Evolutionary conservation across 2,329 filamentous ascomycete species (phyloP).

Genomic region (Sarocladium brachiariae): DNA sequence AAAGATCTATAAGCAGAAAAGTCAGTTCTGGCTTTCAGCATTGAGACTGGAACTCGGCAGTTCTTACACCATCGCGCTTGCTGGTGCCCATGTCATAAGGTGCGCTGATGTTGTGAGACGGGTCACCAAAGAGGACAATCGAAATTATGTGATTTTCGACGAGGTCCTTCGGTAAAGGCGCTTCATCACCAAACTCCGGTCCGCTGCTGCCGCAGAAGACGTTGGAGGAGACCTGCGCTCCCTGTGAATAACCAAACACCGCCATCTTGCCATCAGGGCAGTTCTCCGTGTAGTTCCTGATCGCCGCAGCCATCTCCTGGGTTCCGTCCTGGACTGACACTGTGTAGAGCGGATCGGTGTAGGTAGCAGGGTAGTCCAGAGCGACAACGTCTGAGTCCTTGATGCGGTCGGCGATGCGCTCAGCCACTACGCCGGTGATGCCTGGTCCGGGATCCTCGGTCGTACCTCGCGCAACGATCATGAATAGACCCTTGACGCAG

Average conservation of each 20-base stretch:
- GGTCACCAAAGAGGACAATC: conserved; percentile 34
- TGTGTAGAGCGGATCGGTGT: conserved; percentile 25
- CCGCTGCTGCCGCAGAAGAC: conserved; percentile 30
- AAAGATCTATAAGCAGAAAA: conserved; percentile 24
- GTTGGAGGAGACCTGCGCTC: conserved; percentile 31
- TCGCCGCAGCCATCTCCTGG: conserved; percentile 21
- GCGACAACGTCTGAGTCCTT: conserved; percentile 26
- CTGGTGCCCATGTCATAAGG: conserved; percentile 31
- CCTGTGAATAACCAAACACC: conserved; percentile 36
- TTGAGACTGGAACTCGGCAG: neutral
- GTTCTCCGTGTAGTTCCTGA: conserved; percentile 25
- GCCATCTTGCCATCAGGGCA: conserved; percentile 35
- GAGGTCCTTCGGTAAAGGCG: conserved; percentile 18
- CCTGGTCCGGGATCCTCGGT: conserved; percentile 28
- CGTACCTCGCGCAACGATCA: conserved; percentile 34
- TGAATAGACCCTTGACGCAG: conserved; percentile 31
- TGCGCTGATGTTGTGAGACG: conserved; percentile 28
- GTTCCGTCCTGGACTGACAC: conserved; percentile 28
- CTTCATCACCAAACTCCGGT: conserved; percentile 19
- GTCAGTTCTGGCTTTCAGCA: too few relatives aligned
- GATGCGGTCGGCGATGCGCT: conserved; percentile 24
- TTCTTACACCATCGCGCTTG: conserved; percentile 29
- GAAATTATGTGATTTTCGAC: conserved; percentile 31
- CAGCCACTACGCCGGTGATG: conserved; percentile 25
- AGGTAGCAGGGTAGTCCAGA: conserved; percentile 32